Percentiles rank a stretch among this genome's conserved stretches.
These are phyloP conservation scores for Dorcoceras hygrometricum DNA, from an alignment of 257 asterid genomes.

Conservation along the genomic window DNA sequence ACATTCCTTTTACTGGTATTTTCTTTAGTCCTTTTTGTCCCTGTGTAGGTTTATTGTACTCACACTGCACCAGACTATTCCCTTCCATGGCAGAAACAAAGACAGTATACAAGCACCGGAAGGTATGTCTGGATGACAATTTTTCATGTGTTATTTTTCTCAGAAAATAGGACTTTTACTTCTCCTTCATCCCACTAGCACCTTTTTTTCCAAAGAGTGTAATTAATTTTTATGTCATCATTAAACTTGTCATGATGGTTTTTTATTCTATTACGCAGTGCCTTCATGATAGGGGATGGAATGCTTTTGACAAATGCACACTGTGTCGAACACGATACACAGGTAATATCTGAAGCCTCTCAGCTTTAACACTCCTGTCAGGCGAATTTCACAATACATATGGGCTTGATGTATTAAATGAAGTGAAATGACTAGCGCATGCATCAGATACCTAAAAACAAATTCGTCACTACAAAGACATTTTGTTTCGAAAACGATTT, in stretches of 20 bases:
- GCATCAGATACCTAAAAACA: conserved; percentile 11
- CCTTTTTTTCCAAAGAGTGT: conserved; percentile 1
- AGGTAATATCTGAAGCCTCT: conserved; percentile 41
- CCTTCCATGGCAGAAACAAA: conserved; percentile 97
- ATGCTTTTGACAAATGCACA: conserved; percentile 96
- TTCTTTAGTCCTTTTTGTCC: conserved; percentile 13
- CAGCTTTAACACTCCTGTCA: conserved; percentile 6
- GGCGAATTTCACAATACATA: conserved; percentile 5
- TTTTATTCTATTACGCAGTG: conserved; percentile 46
- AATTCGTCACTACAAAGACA: neutral
- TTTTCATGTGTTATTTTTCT: conserved; percentile 1
- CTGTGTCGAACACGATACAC: conserved; percentile 86
- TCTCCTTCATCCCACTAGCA: neutral
- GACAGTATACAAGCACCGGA: conserved; percentile 90
- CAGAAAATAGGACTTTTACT: conserved; percentile 12
- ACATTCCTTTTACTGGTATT: neutral
- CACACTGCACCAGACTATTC: conserved; percentile 95
- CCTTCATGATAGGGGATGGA: conserved; percentile 89
- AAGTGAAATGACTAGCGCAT: conserved; percentile 1
- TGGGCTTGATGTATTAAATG: conserved; percentile 17
- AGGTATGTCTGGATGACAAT: conserved; percentile 52
- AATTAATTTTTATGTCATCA: neutral
- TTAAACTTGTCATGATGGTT: neutral
- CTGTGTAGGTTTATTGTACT: conserved; percentile 77
- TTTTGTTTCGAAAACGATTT: no score